Conservation (phyloP, 2,329 filamentous ascomycete species). For the Berkeleyomyces rouxiae region DNA sequence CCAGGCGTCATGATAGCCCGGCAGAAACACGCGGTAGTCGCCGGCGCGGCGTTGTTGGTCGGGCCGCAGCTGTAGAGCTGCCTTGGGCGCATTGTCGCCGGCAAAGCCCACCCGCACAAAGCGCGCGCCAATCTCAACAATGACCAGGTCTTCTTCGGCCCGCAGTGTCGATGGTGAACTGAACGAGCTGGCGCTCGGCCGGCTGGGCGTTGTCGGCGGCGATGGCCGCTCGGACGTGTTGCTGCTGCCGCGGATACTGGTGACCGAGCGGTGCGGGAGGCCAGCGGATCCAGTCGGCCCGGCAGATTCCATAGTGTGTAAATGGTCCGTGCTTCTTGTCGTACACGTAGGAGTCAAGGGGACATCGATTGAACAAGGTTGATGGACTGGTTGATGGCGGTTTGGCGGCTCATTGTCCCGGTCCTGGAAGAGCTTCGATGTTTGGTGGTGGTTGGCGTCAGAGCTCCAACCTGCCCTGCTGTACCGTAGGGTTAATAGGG, state of each 20-base stretch:
- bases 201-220: slow-evolving; percentile 34
- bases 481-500: background rate
- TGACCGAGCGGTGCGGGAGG: slow-evolving; percentile 11
- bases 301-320: background rate
- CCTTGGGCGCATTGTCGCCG: slow-evolving; percentile 64
- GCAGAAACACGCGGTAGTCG: slow-evolving; percentile 60
- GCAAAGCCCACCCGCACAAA: slow-evolving; percentile 72
- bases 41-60: slow-evolving; percentile 62
- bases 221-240: slow-evolving; percentile 38
- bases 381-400: background rate
- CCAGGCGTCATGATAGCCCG: slow-evolving; percentile 33
- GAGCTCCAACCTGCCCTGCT: background rate
- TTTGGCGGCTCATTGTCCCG: too few relatives aligned
- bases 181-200: slow-evolving; percentile 37
- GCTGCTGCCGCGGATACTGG: slow-evolving; percentile 16
- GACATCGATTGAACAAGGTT: background rate
- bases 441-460: background rate
- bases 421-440: background rate
- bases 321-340: background rate
- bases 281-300: background rate
- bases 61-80: slow-evolving; percentile 51
- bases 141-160: slow-evolving; percentile 67
- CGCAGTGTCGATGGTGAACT: slow-evolving; percentile 44
- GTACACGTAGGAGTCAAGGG: too few relatives aligned
- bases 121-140: slow-evolving; percentile 70